Evolutionary conservation across 139 green algal genomes (phyloP), one percentile per base, ranked within the genome.

Genomic region (Gonium pectorale): DNA sequence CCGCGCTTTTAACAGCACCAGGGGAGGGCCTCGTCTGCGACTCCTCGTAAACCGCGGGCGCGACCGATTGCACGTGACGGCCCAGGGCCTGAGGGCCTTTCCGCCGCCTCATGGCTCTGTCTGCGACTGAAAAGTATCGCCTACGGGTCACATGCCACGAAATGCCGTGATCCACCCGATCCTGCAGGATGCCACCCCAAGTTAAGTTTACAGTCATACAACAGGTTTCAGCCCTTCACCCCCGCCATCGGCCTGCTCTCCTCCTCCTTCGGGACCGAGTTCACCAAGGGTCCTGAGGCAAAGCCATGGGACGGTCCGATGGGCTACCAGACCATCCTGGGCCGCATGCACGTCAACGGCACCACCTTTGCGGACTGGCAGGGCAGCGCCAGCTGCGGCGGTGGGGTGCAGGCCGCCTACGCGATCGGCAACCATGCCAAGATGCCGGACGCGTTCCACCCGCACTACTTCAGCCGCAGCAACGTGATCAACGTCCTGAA

Each of bases 301-400:
- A 89, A 89, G 75, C 75, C 85, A 0, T 89, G 85, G 85, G 85
- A 89, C 67, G 59, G 49, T 0, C 66, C 71, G 27, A 69, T 26
- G 63, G 77, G 72, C 35, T 89, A 89, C 75, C 49, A 44, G 17
- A 81, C 41, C n/a, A n/a, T n/a, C n/a, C n/a, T n/a, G n/a, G n/a
- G n/a, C n/a, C n/a, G n/a, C n/a, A n/a, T n/a, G n/a, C n/a, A n/a
- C n/a, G n/a, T n/a, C n/a, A n/a, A n/a, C n/a, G n/a, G n/a, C n/a
- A n/a, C n/a, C n/a, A n/a, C n/a, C 64, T 89, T 49, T 46, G 75
- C 63, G 17, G 19, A 69, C 63, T 69, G 22, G 11, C 26, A 8
- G 11, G 63, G 63, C 35, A 8, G 29, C 46, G 41, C 83, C 66
- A 63, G 63, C 5, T 54, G 43, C 63, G 31, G 31, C n/a, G 26